Conservation (phyloP, 495 filamentous ascomycete genomes). For the Neurospora africana region DNA sequence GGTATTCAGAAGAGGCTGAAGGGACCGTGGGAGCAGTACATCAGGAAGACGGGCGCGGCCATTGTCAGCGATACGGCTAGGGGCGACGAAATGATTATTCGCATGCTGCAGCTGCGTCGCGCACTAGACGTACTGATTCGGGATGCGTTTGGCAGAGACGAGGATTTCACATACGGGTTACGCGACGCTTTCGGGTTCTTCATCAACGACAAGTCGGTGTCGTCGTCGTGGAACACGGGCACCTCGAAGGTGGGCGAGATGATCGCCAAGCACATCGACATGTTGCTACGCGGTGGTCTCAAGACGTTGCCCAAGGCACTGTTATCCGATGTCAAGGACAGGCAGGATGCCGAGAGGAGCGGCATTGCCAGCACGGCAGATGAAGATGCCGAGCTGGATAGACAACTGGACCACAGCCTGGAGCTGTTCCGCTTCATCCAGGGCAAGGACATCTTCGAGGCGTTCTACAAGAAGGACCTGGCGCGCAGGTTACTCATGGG, state of each 20-base stretch:
- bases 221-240: constrained; percentile 58
- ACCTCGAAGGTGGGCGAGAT: constrained; percentile 95
- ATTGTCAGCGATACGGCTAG: constrained; percentile 74
- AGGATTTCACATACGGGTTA: constrained; percentile 61
- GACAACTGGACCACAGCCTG: constrained; percentile 80
- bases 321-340: constrained; percentile 38
- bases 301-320: constrained; percentile 61
- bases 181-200: constrained; percentile 78
- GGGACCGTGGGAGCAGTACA: constrained; percentile 65
- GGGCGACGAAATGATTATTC: constrained; percentile 76
- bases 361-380: constrained; percentile 51
- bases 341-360: constrained; percentile 42
- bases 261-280: constrained; percentile 95
- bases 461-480: constrained; percentile 96
- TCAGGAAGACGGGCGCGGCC: constrained; percentile 57
- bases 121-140: constrained; percentile 64
- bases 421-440: constrained; percentile 95
- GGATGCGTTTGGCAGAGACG: constrained; percentile 62
- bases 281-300: constrained; percentile 73
- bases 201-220: constrained; percentile 74
- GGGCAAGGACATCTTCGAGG: constrained; percentile 95
- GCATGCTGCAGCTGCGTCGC: constrained; percentile 72
- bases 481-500: constrained; percentile 81
- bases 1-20: constrained; percentile 55
- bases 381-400: constrained; percentile 80